phyloP scores from a whole-genome alignment of 2,329 filamentous ascomycete species.

The Fusarium mexicanum region DNA sequence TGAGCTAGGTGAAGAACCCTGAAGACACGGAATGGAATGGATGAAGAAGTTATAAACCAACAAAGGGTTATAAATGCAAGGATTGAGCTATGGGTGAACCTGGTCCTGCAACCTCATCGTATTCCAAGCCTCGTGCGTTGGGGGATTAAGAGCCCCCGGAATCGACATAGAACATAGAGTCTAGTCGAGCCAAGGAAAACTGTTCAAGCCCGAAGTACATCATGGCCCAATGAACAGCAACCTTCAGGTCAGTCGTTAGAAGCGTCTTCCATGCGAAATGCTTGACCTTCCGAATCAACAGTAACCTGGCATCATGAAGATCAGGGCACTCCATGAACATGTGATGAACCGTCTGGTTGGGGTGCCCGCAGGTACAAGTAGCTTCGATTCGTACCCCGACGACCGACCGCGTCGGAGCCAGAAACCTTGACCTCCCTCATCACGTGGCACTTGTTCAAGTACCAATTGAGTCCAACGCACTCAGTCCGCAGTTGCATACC shows the following conservation, averaged over 20 bases:
- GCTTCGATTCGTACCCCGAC: neutral
- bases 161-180: neutral
- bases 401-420: neutral
- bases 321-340: neutral
- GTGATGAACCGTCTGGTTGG: neutral
- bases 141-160: neutral
- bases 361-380: neutral
- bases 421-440: neutral
- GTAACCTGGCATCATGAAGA: neutral
- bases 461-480: neutral
- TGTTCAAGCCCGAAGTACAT: neutral
- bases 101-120: neutral
- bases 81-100: neutral
- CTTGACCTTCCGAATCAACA: neutral
- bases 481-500: conserved; percentile 1
- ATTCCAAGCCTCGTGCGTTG: neutral
- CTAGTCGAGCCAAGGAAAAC: neutral
- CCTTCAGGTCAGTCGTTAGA: neutral
- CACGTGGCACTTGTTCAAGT: neutral
- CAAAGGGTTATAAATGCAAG: neutral
- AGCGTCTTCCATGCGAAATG: neutral
- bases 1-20: neutral
- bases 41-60: neutral
- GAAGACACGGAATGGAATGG: neutral
- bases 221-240: neutral